Base-by-base conservation (phyloP, 768 basidiomycete species). In the Pleurotus pulmonarius region DNA sequence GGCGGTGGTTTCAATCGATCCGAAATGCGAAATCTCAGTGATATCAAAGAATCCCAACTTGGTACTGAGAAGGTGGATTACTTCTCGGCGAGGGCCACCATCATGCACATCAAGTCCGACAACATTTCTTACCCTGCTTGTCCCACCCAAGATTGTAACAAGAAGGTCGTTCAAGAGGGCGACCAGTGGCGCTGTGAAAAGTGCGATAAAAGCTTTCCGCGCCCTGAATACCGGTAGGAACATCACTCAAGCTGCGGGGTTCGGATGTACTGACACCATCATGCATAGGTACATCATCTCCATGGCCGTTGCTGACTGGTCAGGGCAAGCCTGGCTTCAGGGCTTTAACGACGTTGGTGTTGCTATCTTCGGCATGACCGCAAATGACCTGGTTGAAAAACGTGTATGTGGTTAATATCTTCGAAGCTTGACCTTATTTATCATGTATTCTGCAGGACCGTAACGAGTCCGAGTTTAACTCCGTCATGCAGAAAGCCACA, bases 271-370 rank as follows among this genome's bases (percentile, higher is more conserved):
- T 56, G 24, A 46, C 57, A 61, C 56, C 25, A 24, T 39, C 56
- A 39, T 26, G 22, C 20, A 22, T 47, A 90, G 89, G 53, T 92
- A 90, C 62, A 86, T 96, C 65, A 78, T 98, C 61, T 81, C 85
- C 39, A 78, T 97, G 75, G 91, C 90, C 46, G 87, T 93, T 2
- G 83, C 92, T n/a, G 97, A 99, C 69, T 83, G 86, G 73, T 90
- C 92, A 15, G 87, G 85, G 18, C 92, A 95, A 69, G 81, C 85
- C 15, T 98, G 96, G 96, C 74, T 98, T 45, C 91, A 92, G 60
- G 93, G 90, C 3, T 99, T 99, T 78, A 96, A 99, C 67, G 96
- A 98, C 5, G 83, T 88, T 34, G 97, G 94, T 4, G 69, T 84
- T 52, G 73, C 75, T 3, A 71, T 99, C 13, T 86, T 98, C 59